Conservation (phyloP, 148 eudicot genomes). For the Euryodendron excelsum region DNA sequence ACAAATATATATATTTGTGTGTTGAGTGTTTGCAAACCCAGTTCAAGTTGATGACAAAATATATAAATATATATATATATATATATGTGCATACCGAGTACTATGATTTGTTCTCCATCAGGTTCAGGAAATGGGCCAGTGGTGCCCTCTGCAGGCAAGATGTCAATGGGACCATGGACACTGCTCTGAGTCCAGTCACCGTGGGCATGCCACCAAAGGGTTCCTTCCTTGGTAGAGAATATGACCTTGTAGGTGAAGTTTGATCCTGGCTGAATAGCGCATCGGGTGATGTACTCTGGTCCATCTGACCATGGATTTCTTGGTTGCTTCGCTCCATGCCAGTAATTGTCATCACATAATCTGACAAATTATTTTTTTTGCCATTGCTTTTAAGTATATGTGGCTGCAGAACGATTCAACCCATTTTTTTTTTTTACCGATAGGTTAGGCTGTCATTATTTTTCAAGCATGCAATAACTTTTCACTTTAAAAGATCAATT, state of each 20-base stretch:
- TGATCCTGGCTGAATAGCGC: neutral
- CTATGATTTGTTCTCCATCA: neutral
- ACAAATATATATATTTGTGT: too few species aligned
- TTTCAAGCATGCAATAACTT: too few species aligned
- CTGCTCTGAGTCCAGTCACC: neutral
- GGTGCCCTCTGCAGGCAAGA: neutral
- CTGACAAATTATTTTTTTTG: too few species aligned
- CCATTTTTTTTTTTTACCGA: too few species aligned
- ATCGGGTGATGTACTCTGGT: neutral
- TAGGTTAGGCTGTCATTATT: too few species aligned
- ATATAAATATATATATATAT: too few species aligned
- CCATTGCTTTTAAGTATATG: too few species aligned
- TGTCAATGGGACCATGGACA: neutral
- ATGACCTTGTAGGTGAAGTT: constrained; percentile 1
- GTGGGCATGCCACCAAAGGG: constrained; percentile 8
- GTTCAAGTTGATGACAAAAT: neutral
- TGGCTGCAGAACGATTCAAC: too few species aligned
- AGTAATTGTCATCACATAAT: neutral
- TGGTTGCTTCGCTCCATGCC: constrained; percentile 1
- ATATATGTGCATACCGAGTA: constrained; percentile 1
- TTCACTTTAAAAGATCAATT: too few species aligned
- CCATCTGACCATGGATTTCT: constrained; percentile 4
- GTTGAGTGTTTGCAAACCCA: neutral
- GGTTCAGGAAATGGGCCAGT: neutral
- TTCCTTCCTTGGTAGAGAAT: neutral